Evolutionary conservation across 2,329 filamentous ascomycete species (phyloP).

Genomic region (Dissoconium aciculare): DNA sequence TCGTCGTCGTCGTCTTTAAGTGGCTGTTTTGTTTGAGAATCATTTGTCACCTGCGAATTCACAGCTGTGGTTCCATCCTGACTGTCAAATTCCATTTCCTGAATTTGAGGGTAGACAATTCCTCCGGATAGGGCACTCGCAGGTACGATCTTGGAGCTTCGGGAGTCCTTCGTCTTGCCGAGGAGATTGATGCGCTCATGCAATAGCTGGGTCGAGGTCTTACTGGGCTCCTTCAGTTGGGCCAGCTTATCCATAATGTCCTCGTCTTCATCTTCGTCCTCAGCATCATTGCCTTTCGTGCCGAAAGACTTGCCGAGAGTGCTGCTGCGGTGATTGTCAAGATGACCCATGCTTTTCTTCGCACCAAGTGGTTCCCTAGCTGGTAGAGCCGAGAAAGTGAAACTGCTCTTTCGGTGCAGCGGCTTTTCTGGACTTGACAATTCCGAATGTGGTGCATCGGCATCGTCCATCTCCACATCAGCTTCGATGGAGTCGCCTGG

Average conservation of each 20-base stretch:
- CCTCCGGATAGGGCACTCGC: constrained; percentile 19
- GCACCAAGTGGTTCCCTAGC: constrained; percentile 72
- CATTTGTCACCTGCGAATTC: constrained; percentile 5
- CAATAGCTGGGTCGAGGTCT: constrained; percentile 83
- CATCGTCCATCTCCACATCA: constrained; percentile 18
- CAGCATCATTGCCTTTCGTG: constrained; percentile 43
- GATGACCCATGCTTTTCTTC: constrained; percentile 71
- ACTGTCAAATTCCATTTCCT: constrained; percentile 12
- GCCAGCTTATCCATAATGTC: constrained; percentile 28
- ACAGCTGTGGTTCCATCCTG: background rate
- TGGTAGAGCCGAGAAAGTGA: constrained; percentile 85
- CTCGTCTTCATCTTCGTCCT: constrained; percentile 41
- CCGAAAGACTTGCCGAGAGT: constrained; percentile 61
- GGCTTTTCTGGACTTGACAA: constrained; percentile 61
- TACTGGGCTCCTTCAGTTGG: constrained; percentile 49
- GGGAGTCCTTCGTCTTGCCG: constrained; percentile 38
- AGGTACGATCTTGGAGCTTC: constrained; percentile 27
- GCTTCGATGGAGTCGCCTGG: no score
- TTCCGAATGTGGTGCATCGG: constrained; percentile 42
- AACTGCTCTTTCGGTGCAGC: constrained; percentile 77
- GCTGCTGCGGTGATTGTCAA: constrained; percentile 51
- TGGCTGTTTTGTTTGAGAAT: constrained; percentile 3
- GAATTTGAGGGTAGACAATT: constrained; percentile 29
- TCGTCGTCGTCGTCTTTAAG: constrained; percentile 28
- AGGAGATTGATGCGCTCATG: constrained; percentile 82